Evolutionary conservation across 805 yeast genomes (phyloP), one percentile per base, ranked within the genome.

Genomic region (Candida verbasci): DNA sequence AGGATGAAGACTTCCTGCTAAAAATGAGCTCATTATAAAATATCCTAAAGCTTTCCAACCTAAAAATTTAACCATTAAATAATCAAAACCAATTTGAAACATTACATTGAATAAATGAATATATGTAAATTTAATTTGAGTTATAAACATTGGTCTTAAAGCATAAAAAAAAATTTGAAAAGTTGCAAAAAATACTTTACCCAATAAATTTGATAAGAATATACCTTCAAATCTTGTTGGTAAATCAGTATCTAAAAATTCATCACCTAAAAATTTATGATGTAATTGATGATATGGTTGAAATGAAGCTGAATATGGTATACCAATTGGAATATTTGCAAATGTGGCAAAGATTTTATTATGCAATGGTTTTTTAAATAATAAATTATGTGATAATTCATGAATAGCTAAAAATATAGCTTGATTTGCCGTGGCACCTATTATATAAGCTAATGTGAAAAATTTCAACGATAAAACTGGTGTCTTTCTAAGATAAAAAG

Each of bases 1-100:
- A 18, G 97, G 97, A 53, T 88, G 97, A 53, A 86, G 68, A 0
- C 95, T 85, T 2, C 97, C 97, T 0, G 96, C 95, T 35, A 88
- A 64, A 54, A 88, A 86, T 0, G 94, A 81, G 26, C 89, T 80
- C 56, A 82, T 63, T 17, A 88, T 54, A 44, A 88, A 74, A 56
- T 88, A 88, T 27, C 63, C 53, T 28, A 84, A 56, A 0, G 93
- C 60, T 41, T 78, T 74, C 64, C 68, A 55, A 0, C 94, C 91
- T 77, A 86, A 80, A 43, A 45, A 53, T 20, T 56, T 62, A 16
- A 86, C 76, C 42, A 88, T 63, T 16, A 78, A 35, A 34, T 52
- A 56, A 55, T 88, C 94, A 21, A 74, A 78, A 1, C 58, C 31
- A 1, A 82, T 40, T 52, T 87, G 96, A 29, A 64, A 68, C 2